Evolutionary conservation across 176 grass and related monocot genomes (phyloP), one percentile per base, ranked within the genome.

Genomic region (Triticum turgidum): DNA sequence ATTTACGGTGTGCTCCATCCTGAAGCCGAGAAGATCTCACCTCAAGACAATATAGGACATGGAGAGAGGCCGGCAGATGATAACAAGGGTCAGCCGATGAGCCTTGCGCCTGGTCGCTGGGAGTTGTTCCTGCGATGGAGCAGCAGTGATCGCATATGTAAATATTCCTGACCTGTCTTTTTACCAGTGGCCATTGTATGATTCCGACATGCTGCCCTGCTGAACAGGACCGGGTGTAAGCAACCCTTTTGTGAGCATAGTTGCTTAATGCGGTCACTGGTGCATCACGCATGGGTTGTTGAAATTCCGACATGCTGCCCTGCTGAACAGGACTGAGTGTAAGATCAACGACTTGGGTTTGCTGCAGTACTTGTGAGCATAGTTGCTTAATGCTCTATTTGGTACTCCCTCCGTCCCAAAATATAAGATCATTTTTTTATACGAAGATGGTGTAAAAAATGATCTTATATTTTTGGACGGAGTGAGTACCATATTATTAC

Each of bases 61-160:
- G 87, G 90, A 98, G 90, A 98, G 92, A 92, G 90, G 90, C 10
- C 52, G 90, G 63, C 92, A 94, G 39, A 85, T 95, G 58, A 88
- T 94, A 80, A 92, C 91, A 14, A 89, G 82, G 34, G 85, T 89
- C 62, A 94, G 68, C 64, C 86, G 59, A 87, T 92, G 90, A 90
- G 87, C 38, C 69, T 52, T 9, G 30, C 0, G 2, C 69, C 10
- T 13, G 15, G 17, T 59, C 35, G 21, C 38, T 87, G 81, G 76
- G 85, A 75, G 29, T 38, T 58, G 80, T 30, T 87, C 4, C 61
- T 91, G 47, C 85, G 33, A 66, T 41, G 74, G 85, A 64, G 81
- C 17, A 38, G 65, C 41, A 87, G 77, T 15, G 59, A 84, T 35
- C 11, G 5, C 80, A 69, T 62, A 52, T 91, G 85, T 91, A 87